These are phyloP conservation scores for Eucalyptus polybractea DNA, from an alignment of 345 rosid genomes.

Conservation along the genomic window DNA sequence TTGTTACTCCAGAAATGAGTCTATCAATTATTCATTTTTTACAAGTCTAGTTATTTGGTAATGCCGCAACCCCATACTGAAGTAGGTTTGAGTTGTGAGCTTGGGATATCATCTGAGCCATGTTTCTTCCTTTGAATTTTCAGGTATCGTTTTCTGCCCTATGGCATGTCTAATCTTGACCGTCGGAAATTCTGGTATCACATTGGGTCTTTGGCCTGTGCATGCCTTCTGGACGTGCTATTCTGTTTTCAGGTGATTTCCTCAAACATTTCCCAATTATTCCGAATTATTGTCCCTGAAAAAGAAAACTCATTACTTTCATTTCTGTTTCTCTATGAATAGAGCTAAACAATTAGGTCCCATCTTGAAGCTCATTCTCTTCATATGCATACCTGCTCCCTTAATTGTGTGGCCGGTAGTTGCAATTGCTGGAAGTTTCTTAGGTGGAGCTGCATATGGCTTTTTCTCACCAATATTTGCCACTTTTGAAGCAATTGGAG, in stretches of 20 bases:
- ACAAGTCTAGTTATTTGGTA: neutral
- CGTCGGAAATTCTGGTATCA: conserved; percentile 59
- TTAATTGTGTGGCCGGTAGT: conserved; percentile 45
- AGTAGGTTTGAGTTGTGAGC: neutral
- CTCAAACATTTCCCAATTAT: neutral
- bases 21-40: neutral
- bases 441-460: conserved; percentile 64
- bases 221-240: conserved; percentile 59
- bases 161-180: conserved; percentile 50
- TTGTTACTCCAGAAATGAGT: neutral
- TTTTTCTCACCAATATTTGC: conserved; percentile 84
- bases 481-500: conserved; percentile 89
- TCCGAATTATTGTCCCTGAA: neutral
- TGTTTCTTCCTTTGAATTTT: neutral
- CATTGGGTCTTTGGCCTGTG: conserved; percentile 56
- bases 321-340: conserved; percentile 1
- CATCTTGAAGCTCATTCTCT: conserved; percentile 60
- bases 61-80: neutral
- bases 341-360: conserved; percentile 77
- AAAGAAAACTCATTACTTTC: neutral
- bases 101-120: neutral
- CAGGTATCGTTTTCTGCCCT: conserved; percentile 75
- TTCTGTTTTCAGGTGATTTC: conserved; percentile 55
- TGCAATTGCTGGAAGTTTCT: conserved; percentile 50
- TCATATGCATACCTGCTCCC: conserved; percentile 42